Evolutionary conservation across 148 eudicot genomes (phyloP), one percentile per base, ranked within the genome.

Genomic region (Persicaria tinctoria): DNA sequence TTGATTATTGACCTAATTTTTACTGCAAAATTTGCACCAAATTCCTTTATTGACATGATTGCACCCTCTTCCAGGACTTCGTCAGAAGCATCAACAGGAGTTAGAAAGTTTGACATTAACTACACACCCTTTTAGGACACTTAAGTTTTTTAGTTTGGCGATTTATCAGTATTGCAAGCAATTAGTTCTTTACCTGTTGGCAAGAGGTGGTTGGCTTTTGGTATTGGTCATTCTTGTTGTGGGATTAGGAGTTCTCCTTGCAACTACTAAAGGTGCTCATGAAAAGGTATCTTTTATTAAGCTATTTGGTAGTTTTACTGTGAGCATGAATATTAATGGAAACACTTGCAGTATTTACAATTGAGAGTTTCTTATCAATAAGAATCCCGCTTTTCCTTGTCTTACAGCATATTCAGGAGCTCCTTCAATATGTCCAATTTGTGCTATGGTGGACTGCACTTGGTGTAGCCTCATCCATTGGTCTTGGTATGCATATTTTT

Each of bases 391-490:
- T 41, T 41, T 66, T 13, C 18, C 47, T 41, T 66, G 68, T 66
- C 47, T 79, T 85, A 86, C 93, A 95, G 98, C 98, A 95, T 86
- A 78, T 90, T 71, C 89, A 89, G 80, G 97, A 90, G 85, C 75
- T 86, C 74, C 82, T 76, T 57, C 82, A 76, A 41, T 90, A 95
- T 83, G 49, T 87, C 49, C 87, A 79, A 84, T 95, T 87, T 86
- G 93, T 86, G 77, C 73, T 95, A 75, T 95, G 98, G 98, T 95
- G 98, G 98, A 80, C 85, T 76, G 93, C 96, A 54, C 97, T 95
- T 81, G 98, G 98, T 66, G 93, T 95, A 83, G 98, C 97, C 62
- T 95, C 98, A 77, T 95, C 98, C 63, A 92, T 95, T 82, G 98
- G 98, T 70, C 96, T 95, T 77, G 99, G 99, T 95, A 86, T 83